Conservation (phyloP, 257 asterid species). For the Solanum sparsipilum region DNA sequence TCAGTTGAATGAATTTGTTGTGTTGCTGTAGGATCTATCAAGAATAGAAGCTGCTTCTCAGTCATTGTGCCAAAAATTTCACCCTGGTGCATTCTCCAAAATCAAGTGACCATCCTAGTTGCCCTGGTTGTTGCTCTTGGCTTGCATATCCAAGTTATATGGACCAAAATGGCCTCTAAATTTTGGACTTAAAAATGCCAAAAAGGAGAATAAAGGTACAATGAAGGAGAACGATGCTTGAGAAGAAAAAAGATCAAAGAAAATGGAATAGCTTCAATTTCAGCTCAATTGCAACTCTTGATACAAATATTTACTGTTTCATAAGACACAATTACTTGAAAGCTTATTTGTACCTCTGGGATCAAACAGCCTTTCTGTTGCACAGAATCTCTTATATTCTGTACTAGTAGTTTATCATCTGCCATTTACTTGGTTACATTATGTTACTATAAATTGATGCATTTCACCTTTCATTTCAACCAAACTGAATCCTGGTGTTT, state of each 20-base stretch:
- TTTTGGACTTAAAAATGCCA: neutral
- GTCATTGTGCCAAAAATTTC: conserved; percentile 41
- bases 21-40: conserved; percentile 40
- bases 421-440: neutral
- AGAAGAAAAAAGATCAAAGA: neutral
- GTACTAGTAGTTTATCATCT: neutral
- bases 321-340: neutral
- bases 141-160: neutral
- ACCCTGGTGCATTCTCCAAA: conserved; percentile 31
- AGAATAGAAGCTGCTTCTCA: conserved; percentile 48
- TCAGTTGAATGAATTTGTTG: conserved; percentile 1
- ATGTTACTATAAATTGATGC: neutral
- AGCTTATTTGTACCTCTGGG: neutral
- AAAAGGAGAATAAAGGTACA: neutral
- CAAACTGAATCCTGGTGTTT: conserved; percentile 8
- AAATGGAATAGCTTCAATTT: neutral
- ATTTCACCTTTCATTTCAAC: conserved; percentile 8
- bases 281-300: neutral
- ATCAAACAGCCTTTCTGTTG: neutral
- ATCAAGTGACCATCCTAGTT: conserved; percentile 6
- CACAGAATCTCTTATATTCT: neutral
- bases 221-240: neutral
- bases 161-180: neutral
- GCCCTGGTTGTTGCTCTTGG: neutral
- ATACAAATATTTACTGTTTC: neutral